Conservation (phyloP, 2,329 filamentous ascomycete species). For the Fusarium poae region DNA sequence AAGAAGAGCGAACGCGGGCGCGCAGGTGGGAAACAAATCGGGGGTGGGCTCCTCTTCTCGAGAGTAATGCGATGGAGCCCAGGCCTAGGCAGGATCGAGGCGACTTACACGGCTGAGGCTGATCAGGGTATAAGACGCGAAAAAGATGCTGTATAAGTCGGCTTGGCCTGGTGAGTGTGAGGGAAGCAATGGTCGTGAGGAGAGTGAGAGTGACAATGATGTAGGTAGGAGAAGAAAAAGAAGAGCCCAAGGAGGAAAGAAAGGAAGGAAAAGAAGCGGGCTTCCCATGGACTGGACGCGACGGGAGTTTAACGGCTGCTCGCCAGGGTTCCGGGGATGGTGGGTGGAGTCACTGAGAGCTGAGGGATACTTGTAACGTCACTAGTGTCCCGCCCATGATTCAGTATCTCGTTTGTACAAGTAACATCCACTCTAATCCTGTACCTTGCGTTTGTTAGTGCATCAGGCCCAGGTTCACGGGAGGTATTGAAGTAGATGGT, state of each 20-base stretch:
- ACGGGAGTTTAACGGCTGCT: slow-evolving; percentile 45
- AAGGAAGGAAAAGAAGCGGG: slow-evolving; percentile 45
- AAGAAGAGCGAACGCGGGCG: slow-evolving; percentile 40
- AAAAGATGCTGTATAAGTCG: slow-evolving; percentile 29
- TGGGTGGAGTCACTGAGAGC: slow-evolving; percentile 37
- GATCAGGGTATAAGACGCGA: slow-evolving; percentile 33
- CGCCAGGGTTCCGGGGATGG: slow-evolving; percentile 47
- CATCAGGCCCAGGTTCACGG: slow-evolving; percentile 17
- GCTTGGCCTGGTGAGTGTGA: not conserved
- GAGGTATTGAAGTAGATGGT: not conserved
- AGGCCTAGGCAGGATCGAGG: not conserved
- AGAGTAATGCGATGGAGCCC: slow-evolving; percentile 30
- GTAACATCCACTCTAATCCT: slow-evolving; percentile 26
- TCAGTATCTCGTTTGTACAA: slow-evolving; percentile 32
- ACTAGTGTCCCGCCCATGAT: slow-evolving; percentile 9
- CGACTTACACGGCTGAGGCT: slow-evolving; percentile 53
- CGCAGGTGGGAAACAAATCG: slow-evolving; percentile 42
- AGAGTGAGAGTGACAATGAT: slow-evolving; percentile 22
- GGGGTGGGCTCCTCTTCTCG: slow-evolving; percentile 40
- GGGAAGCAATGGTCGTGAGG: slow-evolving; percentile 24
- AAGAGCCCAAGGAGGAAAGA: slow-evolving; percentile 25
- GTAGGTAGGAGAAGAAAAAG: slow-evolving; percentile 37
- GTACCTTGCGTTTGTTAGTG: slow-evolving; percentile 32
- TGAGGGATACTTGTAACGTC: slow-evolving; percentile 17
- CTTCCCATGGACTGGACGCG: slow-evolving; percentile 44